Evolutionary conservation across 2,329 filamentous ascomycete genomes (phyloP).

Genomic region (Nothopassalora personata): DNA sequence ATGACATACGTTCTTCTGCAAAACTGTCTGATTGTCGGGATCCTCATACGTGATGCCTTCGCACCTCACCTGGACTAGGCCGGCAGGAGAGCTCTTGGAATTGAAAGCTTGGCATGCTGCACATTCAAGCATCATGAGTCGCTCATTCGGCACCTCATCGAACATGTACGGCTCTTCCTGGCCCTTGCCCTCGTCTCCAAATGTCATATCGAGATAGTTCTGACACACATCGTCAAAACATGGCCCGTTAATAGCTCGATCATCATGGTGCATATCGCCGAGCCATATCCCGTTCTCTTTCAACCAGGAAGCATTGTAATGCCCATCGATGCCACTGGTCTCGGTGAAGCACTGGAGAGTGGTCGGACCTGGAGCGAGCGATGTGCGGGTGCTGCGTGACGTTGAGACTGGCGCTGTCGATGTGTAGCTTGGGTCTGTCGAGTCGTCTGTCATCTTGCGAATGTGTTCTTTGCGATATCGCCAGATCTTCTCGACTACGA

Average conservation of each 20-base stretch:
- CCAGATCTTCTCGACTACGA: background rate
- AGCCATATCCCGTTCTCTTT: constrained; percentile 7
- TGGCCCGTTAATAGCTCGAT: background rate
- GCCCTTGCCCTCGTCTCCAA: background rate
- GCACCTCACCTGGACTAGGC: background rate
- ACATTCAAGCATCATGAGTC: background rate
- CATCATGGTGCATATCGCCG: constrained; percentile 2
- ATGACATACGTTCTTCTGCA: constrained; percentile 8
- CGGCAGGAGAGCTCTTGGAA: background rate
- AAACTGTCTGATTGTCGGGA: background rate
- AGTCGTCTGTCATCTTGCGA: background rate
- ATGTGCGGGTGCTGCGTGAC: background rate
- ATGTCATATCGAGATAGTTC: constrained; percentile 1
- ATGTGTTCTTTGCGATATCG: constrained; percentile 6
- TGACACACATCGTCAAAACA: constrained; percentile 1
- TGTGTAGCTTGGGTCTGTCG: constrained; percentile 1
- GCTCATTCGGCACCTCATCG: constrained; percentile 1
- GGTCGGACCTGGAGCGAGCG: background rate
- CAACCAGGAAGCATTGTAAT: constrained; percentile 1
- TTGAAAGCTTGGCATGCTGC: background rate
- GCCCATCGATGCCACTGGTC: background rate
- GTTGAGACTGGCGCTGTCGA: background rate
- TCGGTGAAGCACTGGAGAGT: background rate
- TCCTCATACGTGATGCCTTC: background rate
- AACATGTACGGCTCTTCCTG: constrained; percentile 2